Evolutionary conservation across 1,139 yeast species (phyloP), one percentile per base, ranked within the genome.

Genomic region (Diutina ranongensis): DNA sequence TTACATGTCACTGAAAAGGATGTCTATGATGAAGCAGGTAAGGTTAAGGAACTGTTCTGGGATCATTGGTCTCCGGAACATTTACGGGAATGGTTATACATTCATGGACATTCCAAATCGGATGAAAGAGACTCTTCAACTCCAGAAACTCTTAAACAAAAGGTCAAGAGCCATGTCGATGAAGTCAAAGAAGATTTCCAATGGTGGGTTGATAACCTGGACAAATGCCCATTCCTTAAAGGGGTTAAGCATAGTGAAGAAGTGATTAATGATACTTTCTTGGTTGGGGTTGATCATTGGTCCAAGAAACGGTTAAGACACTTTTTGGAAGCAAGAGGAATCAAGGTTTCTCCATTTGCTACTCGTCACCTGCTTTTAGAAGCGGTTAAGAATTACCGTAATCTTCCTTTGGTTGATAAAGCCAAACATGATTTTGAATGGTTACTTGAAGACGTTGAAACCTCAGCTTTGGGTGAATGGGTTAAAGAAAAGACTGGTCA

Each of bases 311-410:
- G 75, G 47, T 66, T 80, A 50, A 68, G 65, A 55, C 66, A 71
- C 31, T 80, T 73, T 56, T 63, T 80, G 49, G 68, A 67, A 45
- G 66, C 75, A 7, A 73, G 85, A 51, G 74, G 73, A 25, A 62
- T 78, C 31, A 56, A 64, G 15, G 64, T 70, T 45, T 74, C 80
- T 20, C 61, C 63, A 32, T 63, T 70, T 46, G 63, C 76, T 18
- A 67, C 76, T 35, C 70, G 68, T 52, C 59, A 64, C 28, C 68
- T 76, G 48, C 64, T 79, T 52, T 58, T 72, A 42, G 65, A 72
- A 32, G 59, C 73, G 40, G 83, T 74, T 69, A 69, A 55, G 62
- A 67, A 54, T 63, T 62, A 44, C 73, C 75, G 25, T 57, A 48
- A 53, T 62, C 47, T 56, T 60, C 50, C 16, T 51, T 53, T 19